A percentile compares a stretch with the other conserved stretches of the same genome.
Evolutionary conservation across 208 protist species (phyloP).

Genomic region (Acanthamoeba culbertsoni): DNA sequence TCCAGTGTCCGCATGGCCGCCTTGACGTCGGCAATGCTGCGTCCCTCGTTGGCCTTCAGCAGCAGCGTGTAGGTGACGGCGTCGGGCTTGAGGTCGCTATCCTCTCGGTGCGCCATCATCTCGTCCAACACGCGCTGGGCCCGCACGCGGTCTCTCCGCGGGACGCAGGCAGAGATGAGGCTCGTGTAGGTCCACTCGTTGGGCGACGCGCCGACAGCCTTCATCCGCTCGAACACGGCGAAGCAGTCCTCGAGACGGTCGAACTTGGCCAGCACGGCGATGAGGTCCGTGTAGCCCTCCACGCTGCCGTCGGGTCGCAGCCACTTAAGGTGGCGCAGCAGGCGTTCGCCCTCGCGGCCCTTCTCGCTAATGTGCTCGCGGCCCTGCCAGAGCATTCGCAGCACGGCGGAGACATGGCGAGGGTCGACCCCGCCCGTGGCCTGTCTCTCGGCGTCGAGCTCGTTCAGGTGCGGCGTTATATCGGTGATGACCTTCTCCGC

Average conservation of each 20-base stretch:
- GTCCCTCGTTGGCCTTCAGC: constrained; percentile 32
- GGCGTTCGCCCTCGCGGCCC: neutral
- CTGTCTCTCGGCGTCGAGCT: constrained; percentile 1
- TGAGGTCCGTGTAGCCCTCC: constrained; percentile 26
- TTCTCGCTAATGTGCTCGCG: constrained; percentile 26
- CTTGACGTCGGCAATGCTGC: neutral
- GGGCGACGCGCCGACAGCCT: neutral
- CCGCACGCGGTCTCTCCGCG: neutral
- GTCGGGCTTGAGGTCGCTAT: neutral
- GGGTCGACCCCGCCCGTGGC: neutral
- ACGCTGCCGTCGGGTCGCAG: neutral
- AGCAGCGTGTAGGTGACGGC: constrained; percentile 35
- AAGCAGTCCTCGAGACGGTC: neutral
- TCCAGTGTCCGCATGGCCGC: neutral
- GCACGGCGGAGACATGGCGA: neutral
- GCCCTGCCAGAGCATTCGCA: neutral
- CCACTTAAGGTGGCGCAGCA: neutral
- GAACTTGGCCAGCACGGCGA: neutral
- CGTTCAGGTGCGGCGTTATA: neutral
- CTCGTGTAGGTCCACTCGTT: constrained; percentile 18
- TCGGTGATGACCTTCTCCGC: constrained; percentile 37
- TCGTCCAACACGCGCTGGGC: neutral
- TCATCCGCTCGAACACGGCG: constrained; percentile 5
- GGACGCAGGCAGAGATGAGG: constrained; percentile 7
- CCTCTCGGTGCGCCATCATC: neutral